Base-by-base conservation (phyloP, 1,284 basidiomycete genomes). In the Polyporus tsugae region DNA sequence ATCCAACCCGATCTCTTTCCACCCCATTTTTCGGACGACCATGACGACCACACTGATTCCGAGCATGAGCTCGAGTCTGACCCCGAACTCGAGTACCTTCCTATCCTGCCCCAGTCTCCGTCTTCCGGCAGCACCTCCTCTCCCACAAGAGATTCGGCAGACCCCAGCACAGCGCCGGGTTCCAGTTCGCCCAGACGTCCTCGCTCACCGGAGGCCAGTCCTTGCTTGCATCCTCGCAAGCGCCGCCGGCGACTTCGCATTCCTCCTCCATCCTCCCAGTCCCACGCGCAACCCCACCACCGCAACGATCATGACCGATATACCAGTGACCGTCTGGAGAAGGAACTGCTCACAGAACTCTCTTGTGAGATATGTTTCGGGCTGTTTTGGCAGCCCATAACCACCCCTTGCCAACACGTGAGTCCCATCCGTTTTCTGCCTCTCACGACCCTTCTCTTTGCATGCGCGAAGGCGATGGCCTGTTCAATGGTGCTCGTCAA, bases 341-440 rank as follows among this genome's bases (percentile, higher is more conserved):
- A 93, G 77, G 91, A 93, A 58, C 84, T 98, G 6, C 78, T 88
- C 36, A 78, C 86, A 11, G 92, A 96, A 74, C 84, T 97, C 63
- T 92, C 91, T 38, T 98, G 96, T 79, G 94, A 97, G 79, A 95
- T 98, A 41, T 98, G 97, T 81, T 93, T 95, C 76, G 86, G 88
- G 78, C 82, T 97, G 46, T 84, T 97, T 68, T 91, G 91, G 81
- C 89, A 95, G 71, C 96, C 96, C 1, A 85, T 97, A 66, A 98
- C 97, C 9, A 95, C 96, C 1, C 94, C 94, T 4, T 98, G 97
- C 79, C 96, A 97, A 78, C 96, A 98, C 82, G 94, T 94, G 77
- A 78, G 93, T 79, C 25, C 29, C 62, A 9, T 44, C 39, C n/a
- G 52, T 42, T 60, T 53, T 44, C 15, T 66, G 17, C 53, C 19